Evolutionary conservation across 768 basidiomycete genomes (phyloP).

Genomic region (Rhizopogon sp.): DNA sequence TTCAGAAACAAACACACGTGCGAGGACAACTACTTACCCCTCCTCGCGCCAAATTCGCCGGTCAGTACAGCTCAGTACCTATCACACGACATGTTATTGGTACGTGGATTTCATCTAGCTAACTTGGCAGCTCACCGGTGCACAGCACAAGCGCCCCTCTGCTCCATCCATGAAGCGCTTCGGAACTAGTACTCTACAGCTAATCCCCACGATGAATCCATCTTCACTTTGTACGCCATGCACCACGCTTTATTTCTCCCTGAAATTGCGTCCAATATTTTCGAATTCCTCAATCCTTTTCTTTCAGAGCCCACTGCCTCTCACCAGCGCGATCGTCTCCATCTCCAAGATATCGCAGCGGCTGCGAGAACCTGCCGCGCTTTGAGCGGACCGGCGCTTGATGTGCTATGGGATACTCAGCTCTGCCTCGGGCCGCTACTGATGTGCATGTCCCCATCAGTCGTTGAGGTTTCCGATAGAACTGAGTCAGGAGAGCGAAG

Average conservation of each 20-base stretch:
- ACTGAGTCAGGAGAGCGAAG: not conserved
- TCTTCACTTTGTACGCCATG: not conserved
- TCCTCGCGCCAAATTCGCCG: not conserved
- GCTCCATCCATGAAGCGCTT: too few species aligned
- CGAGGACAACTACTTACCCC: not conserved
- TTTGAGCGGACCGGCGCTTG: constrained; percentile 1
- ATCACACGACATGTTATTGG: too few species aligned
- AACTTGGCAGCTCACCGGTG: too few species aligned
- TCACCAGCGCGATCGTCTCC: not conserved
- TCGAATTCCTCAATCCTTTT: not conserved
- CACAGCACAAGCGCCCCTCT: too few species aligned
- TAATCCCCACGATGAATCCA: too few species aligned
- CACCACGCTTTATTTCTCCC: not conserved
- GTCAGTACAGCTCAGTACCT: too few species aligned
- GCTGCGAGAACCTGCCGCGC: constrained; percentile 3
- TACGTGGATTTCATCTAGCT: too few species aligned
- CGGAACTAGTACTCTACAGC: too few species aligned
- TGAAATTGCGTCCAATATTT: not conserved
- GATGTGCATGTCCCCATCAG: not conserved
- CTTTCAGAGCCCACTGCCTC: not conserved
- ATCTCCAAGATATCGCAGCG: not conserved
- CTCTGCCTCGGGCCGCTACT: not conserved
- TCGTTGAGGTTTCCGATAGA: not conserved
- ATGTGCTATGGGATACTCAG: constrained; percentile 5
- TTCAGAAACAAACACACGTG: not conserved